Base-by-base conservation (phyloP, 306 rosid species). In the Malus asiatica region DNA sequence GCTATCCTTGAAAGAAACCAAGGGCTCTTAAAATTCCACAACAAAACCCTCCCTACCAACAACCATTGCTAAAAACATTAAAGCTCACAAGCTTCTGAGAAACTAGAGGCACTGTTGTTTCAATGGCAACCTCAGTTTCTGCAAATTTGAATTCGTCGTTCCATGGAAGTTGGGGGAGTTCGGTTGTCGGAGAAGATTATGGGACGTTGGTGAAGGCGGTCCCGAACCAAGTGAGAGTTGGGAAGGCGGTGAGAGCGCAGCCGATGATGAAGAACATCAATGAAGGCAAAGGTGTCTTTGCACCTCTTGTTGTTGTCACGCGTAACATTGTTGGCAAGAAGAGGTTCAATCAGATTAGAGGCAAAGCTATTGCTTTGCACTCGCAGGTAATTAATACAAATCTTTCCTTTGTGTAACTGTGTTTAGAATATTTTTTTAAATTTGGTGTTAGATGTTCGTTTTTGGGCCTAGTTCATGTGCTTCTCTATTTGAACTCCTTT, bases 311-410 rank as follows among this genome's bases (percentile, higher is more conserved):
- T 15, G 87, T 96, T 16, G 25, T 96, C 55, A 62, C 96, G 0
- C 88, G 99, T 7, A 82, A 96, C 61, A 68, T 96, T 38, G 68
- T 96, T 76, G 99, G 98, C 77, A 92, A 90, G 95, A 92, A 90
- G 83, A 84, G 93, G 35, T 96, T 96, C 91, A 96, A 96, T 60
- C 99, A 90, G 84, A 11, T 96, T 45, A 87, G 99, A 76, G 99
- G 99, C 73, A 96, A 96, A 84, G 99, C 99, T 40, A 96, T 96
- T 84, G 98, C 99, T 79, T 67, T 96, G 61, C 99, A 96, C 85
- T 96, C 99, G 2, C 99, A 92, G 98, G 99, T 95, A 81, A 14
- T 25, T 62, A 62, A 48, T 48, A 15, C 1, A 48, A 48, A 15
- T 48, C 20, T 15, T 48, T 18, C 20, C 2, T 2, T 15, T 15